A percentile compares a stretch with the other conserved stretches of the same genome.
These are phyloP conservation scores for Zygosaccharomyces pseudobailii DNA, from an alignment of 1,139 yeast species.

Conservation along the genomic window DNA sequence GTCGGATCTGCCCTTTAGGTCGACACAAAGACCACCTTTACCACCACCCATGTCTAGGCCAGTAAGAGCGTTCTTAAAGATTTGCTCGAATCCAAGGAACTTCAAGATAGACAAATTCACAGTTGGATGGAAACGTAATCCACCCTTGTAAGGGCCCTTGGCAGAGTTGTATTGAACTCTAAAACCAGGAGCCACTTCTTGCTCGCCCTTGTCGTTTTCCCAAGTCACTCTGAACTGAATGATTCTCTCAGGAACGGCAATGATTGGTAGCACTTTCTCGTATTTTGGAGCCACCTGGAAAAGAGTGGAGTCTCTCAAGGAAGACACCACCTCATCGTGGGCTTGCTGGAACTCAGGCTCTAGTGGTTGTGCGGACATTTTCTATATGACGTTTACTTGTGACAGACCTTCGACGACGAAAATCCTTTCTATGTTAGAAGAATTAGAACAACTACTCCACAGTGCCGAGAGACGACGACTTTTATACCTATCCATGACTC, in stretches of 20 bases:
- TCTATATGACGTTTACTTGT: not conserved
- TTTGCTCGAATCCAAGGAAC: constrained; percentile 97
- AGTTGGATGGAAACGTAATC: constrained; percentile 95
- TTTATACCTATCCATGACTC: not conserved
- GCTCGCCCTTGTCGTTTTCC: constrained; percentile 92
- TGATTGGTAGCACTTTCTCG: constrained; percentile 82
- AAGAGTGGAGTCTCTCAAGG: constrained; percentile 86
- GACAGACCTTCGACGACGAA: not conserved
- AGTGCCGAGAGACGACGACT: not conserved
- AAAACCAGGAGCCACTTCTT: constrained; percentile 95
- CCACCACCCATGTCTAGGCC: constrained; percentile 99
- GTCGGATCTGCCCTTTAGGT: constrained; percentile 92
- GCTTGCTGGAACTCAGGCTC: constrained; percentile 99
- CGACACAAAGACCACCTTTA: constrained; percentile 98
- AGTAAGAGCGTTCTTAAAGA: constrained; percentile 96
- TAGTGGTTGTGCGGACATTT: constrained; percentile 26
- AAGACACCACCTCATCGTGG: constrained; percentile 83
- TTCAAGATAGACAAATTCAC: constrained; percentile 92
- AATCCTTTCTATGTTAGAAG: not conserved
- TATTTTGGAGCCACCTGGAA: constrained; percentile 87
- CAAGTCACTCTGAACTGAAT: constrained; percentile 95
- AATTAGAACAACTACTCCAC: too few relatives aligned
- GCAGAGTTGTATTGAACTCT: constrained; percentile 98
- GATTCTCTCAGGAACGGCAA: constrained; percentile 92
- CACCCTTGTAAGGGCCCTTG: constrained; percentile 98